A percentile compares a stretch with the other conserved stretches of the same genome.
Conservation (phyloP, 2,329 filamentous ascomycete species). For the Taxawa tesnikishii region DNA sequence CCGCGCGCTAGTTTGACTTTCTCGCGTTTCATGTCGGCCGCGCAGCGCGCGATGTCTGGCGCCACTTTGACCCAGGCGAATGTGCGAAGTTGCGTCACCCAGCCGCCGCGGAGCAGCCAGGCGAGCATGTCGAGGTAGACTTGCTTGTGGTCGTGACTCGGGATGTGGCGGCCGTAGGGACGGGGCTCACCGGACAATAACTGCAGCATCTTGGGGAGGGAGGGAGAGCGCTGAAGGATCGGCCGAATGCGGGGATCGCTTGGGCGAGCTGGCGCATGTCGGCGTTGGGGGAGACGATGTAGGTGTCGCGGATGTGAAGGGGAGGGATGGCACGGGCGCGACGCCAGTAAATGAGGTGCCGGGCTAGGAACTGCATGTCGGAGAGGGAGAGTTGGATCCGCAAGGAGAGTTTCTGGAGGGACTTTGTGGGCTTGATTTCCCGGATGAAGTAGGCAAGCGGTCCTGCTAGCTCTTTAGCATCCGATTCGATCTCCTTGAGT, state of each 20-base stretch:
- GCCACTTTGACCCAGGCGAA: constrained; percentile 61
- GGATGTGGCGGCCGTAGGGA: constrained; percentile 72
- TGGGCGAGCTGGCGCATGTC: constrained; percentile 59
- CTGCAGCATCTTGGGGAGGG: constrained; percentile 76
- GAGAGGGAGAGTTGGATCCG: neutral
- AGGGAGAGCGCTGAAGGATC: constrained; percentile 69
- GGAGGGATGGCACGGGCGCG: constrained; percentile 85
- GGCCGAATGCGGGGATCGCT: constrained; percentile 61
- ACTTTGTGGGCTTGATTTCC: constrained; percentile 47
- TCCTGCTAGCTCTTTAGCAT: constrained; percentile 61
- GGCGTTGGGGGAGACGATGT: constrained; percentile 84
- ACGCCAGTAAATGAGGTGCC: constrained; percentile 93
- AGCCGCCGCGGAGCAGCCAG: constrained; percentile 84
- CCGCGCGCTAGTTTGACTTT: constrained; percentile 2
- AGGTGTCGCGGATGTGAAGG: constrained; percentile 77
- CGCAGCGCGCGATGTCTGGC: constrained; percentile 7
- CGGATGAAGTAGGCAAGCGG: constrained; percentile 64
- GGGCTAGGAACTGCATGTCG: constrained; percentile 76
- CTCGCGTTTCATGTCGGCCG: constrained; percentile 1
- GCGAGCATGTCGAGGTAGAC: constrained; percentile 84
- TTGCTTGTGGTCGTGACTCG: constrained; percentile 74
- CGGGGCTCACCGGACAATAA: constrained; percentile 68
- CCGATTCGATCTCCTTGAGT: constrained; percentile 54
- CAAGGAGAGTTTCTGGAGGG: constrained; percentile 59
- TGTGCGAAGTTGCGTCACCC: constrained; percentile 86